Evolutionary conservation across 2,329 filamentous ascomycete species (phyloP).

Genomic region (Ascochyta koolunga): DNA sequence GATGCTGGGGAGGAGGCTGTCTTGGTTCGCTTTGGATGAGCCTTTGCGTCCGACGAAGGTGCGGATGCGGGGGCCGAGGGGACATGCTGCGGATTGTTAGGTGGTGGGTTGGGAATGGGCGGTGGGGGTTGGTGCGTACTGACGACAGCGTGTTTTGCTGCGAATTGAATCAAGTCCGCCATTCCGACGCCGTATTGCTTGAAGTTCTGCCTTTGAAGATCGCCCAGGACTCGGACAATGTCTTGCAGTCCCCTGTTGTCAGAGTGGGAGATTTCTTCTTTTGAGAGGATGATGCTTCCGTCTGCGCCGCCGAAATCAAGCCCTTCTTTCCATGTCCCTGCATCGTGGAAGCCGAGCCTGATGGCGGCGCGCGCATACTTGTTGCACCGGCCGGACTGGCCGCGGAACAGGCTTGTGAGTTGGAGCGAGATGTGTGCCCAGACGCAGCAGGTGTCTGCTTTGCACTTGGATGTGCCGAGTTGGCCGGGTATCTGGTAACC

Average conservation of each 20-base stretch:
- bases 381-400: slow-evolving; percentile 32
- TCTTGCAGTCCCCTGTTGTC: slow-evolving; percentile 34
- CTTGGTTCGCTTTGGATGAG: slow-evolving; percentile 23
- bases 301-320: slow-evolving; percentile 34
- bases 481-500: slow-evolving; percentile 18
- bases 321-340: slow-evolving; percentile 30
- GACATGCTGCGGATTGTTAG: slow-evolving; percentile 24
- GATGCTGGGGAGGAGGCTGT: slow-evolving; percentile 36
- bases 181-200: slow-evolving; percentile 35
- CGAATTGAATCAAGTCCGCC: slow-evolving; percentile 44
- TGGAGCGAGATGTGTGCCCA: slow-evolving; percentile 28
- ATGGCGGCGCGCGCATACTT: slow-evolving; percentile 30
- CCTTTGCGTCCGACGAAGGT: slow-evolving; percentile 43
- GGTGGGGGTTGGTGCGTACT: slow-evolving; percentile 6
- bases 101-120: too few species aligned
- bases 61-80: slow-evolving; percentile 40
- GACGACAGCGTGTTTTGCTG: slow-evolving; percentile 38
- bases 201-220: slow-evolving; percentile 10
- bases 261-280: slow-evolving; percentile 20
- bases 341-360: slow-evolving; percentile 38
- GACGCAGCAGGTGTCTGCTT: slow-evolving; percentile 34
- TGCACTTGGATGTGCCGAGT: slow-evolving; percentile 22
- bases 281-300: slow-evolving; percentile 31
- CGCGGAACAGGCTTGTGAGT: slow-evolving; percentile 25
- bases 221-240: slow-evolving; percentile 17